A percentile compares a stretch with the other conserved stretches of the same genome.
Evolutionary conservation across 768 basidiomycete genomes (phyloP).

Genomic region (Tricholoma bakamatsutake): DNA sequence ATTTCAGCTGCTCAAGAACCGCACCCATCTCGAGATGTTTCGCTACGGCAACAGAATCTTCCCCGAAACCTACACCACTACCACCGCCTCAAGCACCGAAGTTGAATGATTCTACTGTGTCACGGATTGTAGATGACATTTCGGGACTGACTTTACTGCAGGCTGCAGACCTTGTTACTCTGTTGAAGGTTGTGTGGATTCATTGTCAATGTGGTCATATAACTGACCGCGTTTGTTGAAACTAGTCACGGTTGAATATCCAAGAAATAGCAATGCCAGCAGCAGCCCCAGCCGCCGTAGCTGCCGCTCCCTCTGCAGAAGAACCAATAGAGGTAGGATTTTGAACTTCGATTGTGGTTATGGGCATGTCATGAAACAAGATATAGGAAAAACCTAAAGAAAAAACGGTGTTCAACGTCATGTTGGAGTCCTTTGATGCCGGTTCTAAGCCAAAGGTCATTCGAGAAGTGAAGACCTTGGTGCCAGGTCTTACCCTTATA

Average conservation of each 20-base stretch:
- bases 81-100: conserved; percentile 34
- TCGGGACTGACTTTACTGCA: conserved; percentile 84
- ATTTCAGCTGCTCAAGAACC: conserved; percentile 30
- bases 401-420: conserved; percentile 96
- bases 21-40: conserved; percentile 46
- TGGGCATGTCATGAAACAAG: conserved; percentile 1
- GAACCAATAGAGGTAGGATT: conserved; percentile 59
- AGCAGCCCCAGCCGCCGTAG: conserved; percentile 53
- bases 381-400: conserved; percentile 91
- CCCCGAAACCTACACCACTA: conserved; percentile 34
- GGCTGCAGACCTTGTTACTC: conserved; percentile 88
- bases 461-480: conserved; percentile 92
- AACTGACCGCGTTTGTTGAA: background rate
- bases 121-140: conserved; percentile 89
- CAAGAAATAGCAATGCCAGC: conserved; percentile 94
- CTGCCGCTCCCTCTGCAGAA: conserved; percentile 54
- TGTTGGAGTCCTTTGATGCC: conserved; percentile 90
- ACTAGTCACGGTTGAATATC: conserved; percentile 86
- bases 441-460: conserved; percentile 94
- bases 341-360: background rate
- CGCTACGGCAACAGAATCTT: conserved; percentile 45
- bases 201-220: background rate
- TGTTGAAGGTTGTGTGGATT: conserved; percentile 66
- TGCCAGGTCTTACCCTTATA: conserved; percentile 94
- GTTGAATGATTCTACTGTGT: conserved; percentile 60